Percentiles rank a stretch among this genome's conserved stretches.
Evolutionary conservation across 345 rosid species (phyloP).

Genomic region (Hypericum perforatum): DNA sequence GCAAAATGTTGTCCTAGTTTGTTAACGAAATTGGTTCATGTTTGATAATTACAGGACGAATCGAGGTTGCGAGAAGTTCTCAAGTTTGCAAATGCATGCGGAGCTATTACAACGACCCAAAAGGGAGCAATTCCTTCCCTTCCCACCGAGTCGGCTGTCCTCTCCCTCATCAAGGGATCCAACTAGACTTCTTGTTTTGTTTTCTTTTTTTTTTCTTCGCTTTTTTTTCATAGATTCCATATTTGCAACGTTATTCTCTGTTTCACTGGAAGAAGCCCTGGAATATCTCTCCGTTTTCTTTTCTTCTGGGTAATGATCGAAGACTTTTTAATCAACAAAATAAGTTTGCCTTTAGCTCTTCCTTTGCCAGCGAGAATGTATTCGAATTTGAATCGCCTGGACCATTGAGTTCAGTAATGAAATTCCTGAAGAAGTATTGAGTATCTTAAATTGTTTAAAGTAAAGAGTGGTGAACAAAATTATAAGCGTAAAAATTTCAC

Average conservation of each 20-base stretch:
- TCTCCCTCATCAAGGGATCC: slow-evolving; percentile 12
- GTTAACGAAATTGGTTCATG: neutral
- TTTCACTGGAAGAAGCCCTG: slow-evolving; percentile 3
- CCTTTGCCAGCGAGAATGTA: no score
- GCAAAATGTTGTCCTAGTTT: neutral
- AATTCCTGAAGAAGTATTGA: no score
- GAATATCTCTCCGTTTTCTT: neutral
- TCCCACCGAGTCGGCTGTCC: slow-evolving; percentile 53
- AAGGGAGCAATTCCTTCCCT: slow-evolving; percentile 99
- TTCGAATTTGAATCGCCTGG: no score
- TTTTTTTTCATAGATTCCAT: neutral
- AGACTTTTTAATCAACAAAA: neutral
- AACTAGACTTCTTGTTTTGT: neutral
- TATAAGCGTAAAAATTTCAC: no score
- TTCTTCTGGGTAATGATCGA: slow-evolving; percentile 2
- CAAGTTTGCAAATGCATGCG: slow-evolving; percentile 79
- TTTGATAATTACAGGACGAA: slow-evolving; percentile 42
- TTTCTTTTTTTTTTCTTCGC: neutral
- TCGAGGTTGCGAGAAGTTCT: slow-evolving; percentile 60
- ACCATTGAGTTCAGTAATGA: no score
- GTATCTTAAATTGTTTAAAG: no score
- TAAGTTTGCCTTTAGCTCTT: no score
- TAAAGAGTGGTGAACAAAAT: no score
- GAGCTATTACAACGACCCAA: slow-evolving; percentile 94
- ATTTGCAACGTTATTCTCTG: neutral